Base-by-base conservation (phyloP, 163 green algal species). In the Chlorella variabilis region DNA sequence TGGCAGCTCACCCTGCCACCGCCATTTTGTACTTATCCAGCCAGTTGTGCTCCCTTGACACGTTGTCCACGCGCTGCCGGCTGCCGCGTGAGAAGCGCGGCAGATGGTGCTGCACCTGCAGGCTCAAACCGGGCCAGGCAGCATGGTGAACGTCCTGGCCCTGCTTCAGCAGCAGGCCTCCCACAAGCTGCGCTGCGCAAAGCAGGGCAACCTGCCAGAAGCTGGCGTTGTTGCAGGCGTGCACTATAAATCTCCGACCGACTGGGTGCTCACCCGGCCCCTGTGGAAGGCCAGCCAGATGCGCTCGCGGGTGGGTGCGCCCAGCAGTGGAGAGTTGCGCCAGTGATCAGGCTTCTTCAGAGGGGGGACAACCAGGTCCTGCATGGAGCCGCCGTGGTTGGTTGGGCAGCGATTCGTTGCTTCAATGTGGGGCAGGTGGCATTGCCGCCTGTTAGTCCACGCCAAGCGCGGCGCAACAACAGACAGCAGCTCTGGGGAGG, bases 361-460 rank as follows among this genome's bases (percentile, higher is more conserved):
- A 11, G 78, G 59, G 18, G 81, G 80, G 21, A 85, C 45, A 31
- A 86, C 71, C 75, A 89, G 20, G 56, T 86, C 71, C 75, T 88
- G 84, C 49, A n/a, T n/a, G n/a, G n/a, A n/a, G n/a, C n/a, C n/a
- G n/a, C n/a, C n/a, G n/a, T n/a, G n/a, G n/a, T n/a, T n/a, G n/a
- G n/a, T n/a, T n/a, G n/a, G n/a, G n/a, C n/a, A n/a, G n/a, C n/a
- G n/a, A n/a, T n/a, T n/a, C n/a, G n/a, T n/a, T n/a, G n/a, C n/a
- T n/a, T n/a, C n/a, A n/a, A n/a, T n/a, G n/a, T n/a, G n/a, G n/a
- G n/a, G n/a, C n/a, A n/a, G n/a, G n/a, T n/a, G n/a, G n/a, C n/a
- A n/a, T n/a, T n/a, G n/a, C n/a, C n/a, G n/a, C n/a, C n/a, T n/a
- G n/a, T n/a, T n/a, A n/a, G n/a, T n/a, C n/a, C n/a, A n/a, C 39